These are phyloP conservation scores for Chrysanthemum lavandulifolium DNA, from an alignment of 129 eudicot genomes.

Conservation along the genomic window DNA sequence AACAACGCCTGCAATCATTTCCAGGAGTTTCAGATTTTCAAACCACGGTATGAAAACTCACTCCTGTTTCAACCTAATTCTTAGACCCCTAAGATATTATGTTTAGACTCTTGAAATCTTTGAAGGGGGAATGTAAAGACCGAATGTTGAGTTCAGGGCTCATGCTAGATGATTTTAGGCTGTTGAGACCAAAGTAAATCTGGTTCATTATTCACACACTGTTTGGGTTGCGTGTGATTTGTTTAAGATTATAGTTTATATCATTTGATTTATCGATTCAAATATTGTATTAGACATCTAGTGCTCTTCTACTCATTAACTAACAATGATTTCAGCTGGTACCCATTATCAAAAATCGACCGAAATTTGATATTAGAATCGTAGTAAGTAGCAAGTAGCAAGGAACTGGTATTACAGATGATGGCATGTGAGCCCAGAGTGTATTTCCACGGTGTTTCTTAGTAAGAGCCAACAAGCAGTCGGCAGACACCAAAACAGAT, in stretches of 20 bases:
- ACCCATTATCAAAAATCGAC: neutral
- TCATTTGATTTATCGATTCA: too few species aligned
- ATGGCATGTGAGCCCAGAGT: too few species aligned
- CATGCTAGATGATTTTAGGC: neutral
- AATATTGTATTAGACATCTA: neutral
- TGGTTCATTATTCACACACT: neutral
- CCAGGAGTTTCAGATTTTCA: slow-evolving; percentile 29
- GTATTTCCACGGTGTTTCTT: too few species aligned
- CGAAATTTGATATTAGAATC: too few species aligned
- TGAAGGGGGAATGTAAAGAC: neutral
- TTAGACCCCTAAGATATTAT: neutral
- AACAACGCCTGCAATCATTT: slow-evolving; percentile 23
- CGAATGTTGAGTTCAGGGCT: neutral
- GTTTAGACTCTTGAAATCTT: neutral
- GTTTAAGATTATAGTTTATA: too few species aligned
- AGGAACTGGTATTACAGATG: too few species aligned
- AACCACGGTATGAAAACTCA: slow-evolving; percentile 35
- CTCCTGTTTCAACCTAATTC: slow-evolving; percentile 34
- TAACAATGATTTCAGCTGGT: neutral
- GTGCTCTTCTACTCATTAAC: neutral
- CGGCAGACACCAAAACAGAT: too few species aligned
- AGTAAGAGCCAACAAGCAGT: too few species aligned
- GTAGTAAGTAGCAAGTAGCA: too few species aligned
- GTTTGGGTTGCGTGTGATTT: neutral
- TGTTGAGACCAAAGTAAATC: neutral